Percentiles rank a stretch among this genome's conserved stretches.
Evolutionary conservation across 2,329 filamentous ascomycete genomes (phyloP).

Genomic region (Fusarium sp.): DNA sequence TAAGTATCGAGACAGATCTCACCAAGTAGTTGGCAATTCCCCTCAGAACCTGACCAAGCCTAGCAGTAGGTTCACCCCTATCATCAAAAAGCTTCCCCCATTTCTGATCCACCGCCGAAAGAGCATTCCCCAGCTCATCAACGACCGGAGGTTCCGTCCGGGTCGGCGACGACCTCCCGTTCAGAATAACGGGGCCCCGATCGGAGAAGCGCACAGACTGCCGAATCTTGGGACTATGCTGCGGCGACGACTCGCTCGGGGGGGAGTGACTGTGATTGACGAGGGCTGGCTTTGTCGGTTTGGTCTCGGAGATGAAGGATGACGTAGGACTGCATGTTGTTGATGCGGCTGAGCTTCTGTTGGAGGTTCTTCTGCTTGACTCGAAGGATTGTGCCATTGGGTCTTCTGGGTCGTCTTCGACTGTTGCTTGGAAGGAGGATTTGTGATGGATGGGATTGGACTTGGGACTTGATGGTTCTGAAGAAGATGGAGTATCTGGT

Average conservation of each 20-base stretch:
- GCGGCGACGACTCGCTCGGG: constrained; percentile 4
- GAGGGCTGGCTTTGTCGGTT: constrained; percentile 11
- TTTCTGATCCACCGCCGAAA: constrained; percentile 70
- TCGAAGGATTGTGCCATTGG: not conserved
- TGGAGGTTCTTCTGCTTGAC: constrained; percentile 2
- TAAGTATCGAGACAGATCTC: constrained; percentile 43
- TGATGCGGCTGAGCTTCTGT: constrained; percentile 8
- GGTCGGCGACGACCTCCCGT: constrained; percentile 23
- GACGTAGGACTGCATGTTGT: constrained; percentile 20
- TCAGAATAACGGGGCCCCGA: constrained; percentile 39
- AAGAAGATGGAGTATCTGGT: constrained; percentile 34
- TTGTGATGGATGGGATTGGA: constrained; percentile 16
- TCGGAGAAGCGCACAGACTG: constrained; percentile 48
- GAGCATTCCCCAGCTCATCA: not conserved
- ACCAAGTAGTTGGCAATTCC: constrained; percentile 81
- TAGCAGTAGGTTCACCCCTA: constrained; percentile 72
- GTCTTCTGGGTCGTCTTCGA: constrained; percentile 32
- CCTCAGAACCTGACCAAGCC: constrained; percentile 76
- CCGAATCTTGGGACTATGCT: constrained; percentile 28
- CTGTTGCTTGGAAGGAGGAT: constrained; percentile 26
- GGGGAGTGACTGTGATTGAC: not conserved
- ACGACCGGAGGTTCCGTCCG: constrained; percentile 13
- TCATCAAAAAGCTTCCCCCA: constrained; percentile 82
- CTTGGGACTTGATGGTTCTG: constrained; percentile 33
- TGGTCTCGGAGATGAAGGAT: constrained; percentile 34